Base-by-base conservation (phyloP, 257 asterid genomes). In the Fraxinus anomala region DNA sequence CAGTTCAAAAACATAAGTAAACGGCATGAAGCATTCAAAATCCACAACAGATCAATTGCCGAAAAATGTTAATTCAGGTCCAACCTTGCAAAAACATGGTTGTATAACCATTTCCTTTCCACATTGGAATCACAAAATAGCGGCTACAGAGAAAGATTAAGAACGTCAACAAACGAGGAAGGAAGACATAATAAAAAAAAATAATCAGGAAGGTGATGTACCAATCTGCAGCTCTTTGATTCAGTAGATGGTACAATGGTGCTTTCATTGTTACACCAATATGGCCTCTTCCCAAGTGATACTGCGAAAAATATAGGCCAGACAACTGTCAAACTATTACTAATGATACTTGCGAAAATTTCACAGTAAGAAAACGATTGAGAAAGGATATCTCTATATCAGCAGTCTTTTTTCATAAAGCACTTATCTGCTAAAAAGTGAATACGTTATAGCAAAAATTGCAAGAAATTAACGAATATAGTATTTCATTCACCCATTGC, bases 271-370 rank as follows among this genome's bases (percentile, higher is more conserved):
- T 87, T 76, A 84, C 80, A 84, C 97, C 98, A 74, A 95, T 89
- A 79, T 93, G 98, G 76, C 99, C 97, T 86, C 98, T 93, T 85
- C 99, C 99, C 89, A 93, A 76, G 89, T 95, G 99, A 86, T 72
- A 93, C 99, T 93, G 89, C 70, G 68, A 78, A 79, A 81, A 49
- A 67, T 77, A 47, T 77, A 83, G 68, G 77, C 21, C 34, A 63
- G 49, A 61, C 82, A 69, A 63, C 14, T 14, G 49, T 76, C 73
- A 79, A 70, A 73, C 13, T 28, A 39, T 23, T 16, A 71, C 78
- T 77, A 83, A 85, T 13, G 34, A 49, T 47, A 71, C 21, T 69
- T 30, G 44, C 14, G 0, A 14, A 10, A 23, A 76, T 28, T 54
- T 40, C 72, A 44, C n/a, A 10, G 7, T 26, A 72, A 28, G 51